Conservation (phyloP, 2,329 filamentous ascomycete genomes). For the Paracoccidioides lutzii region DNA sequence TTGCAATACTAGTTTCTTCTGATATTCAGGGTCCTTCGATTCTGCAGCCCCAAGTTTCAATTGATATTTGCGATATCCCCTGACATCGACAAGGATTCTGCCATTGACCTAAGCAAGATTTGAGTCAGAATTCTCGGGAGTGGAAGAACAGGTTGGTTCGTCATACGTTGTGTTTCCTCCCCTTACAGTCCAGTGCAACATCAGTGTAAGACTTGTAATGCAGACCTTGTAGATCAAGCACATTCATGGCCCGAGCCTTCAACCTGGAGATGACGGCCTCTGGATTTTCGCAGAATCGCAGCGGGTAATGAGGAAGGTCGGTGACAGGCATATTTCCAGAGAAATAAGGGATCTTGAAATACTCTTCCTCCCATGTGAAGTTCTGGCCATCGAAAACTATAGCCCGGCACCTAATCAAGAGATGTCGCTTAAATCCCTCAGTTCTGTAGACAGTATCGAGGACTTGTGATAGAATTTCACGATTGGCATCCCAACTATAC, state of each 20-base stretch:
- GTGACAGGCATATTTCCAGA: constrained; percentile 30
- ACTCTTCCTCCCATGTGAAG: constrained; percentile 31
- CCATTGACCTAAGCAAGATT: constrained; percentile 31
- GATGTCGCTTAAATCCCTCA: background rate
- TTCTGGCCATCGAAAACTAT: constrained; percentile 1
- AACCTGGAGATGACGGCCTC: constrained; percentile 20
- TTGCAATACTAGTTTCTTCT: background rate
- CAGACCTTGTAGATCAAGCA: constrained; percentile 33
- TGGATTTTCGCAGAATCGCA: constrained; percentile 21
- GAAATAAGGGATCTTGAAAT: constrained; percentile 23
- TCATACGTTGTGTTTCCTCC: background rate
- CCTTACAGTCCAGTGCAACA: constrained; percentile 22
- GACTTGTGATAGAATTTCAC: constrained; percentile 31
- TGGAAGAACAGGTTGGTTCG: background rate
- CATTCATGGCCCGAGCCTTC: constrained; percentile 26
- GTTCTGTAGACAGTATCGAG: constrained; percentile 15
- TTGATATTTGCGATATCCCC: constrained; percentile 34
- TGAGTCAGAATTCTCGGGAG: background rate
- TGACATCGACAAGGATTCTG: constrained; percentile 29
- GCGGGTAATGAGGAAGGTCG: constrained; percentile 30
- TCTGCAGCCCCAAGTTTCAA: constrained; percentile 10
- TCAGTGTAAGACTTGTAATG: constrained; percentile 33
- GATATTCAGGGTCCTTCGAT: background rate
- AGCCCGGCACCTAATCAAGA: background rate
- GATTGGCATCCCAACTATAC: constrained; percentile 26